A percentile compares a stretch with the other conserved stretches of the same genome.
Conservation (phyloP, 2,329 filamentous ascomycete species). For the Alternaria conjuncta region DNA sequence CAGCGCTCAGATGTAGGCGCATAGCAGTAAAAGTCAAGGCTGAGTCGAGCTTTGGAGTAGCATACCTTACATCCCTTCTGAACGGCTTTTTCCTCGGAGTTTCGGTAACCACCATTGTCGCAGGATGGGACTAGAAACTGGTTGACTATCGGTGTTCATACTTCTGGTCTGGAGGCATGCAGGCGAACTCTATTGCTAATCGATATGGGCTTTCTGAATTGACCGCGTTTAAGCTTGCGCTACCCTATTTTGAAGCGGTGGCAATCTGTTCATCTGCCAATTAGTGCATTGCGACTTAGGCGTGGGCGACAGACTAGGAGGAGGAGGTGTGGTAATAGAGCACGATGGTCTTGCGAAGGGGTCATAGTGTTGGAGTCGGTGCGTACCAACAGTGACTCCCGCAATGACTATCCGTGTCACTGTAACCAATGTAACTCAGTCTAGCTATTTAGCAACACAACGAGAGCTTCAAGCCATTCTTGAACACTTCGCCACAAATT, state of each 20-base stretch:
- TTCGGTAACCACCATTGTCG: background rate
- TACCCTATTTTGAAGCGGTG: no score
- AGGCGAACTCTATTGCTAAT: no score
- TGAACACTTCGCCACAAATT: no score
- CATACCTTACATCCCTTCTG: background rate
- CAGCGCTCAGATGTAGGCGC: background rate
- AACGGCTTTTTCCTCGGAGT: background rate
- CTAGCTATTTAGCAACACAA: background rate
- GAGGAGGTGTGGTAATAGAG: background rate
- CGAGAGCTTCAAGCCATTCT: no score
- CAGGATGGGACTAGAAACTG: background rate
- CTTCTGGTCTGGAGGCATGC: background rate
- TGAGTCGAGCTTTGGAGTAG: background rate
- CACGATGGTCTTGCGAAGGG: background rate
- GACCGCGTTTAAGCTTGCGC: no score
- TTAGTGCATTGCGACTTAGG: fast-evolving
- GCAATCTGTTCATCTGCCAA: fast-evolving
- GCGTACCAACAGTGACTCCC: background rate
- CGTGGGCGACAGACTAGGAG: background rate
- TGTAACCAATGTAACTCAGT: background rate
- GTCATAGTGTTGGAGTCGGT: background rate
- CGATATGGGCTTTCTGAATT: no score
- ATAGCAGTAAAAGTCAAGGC: background rate
- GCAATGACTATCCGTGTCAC: background rate
- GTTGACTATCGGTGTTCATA: background rate